Conservation (phyloP, 2,329 filamentous ascomycete species). For the Ceratocystis colombiana region DNA sequence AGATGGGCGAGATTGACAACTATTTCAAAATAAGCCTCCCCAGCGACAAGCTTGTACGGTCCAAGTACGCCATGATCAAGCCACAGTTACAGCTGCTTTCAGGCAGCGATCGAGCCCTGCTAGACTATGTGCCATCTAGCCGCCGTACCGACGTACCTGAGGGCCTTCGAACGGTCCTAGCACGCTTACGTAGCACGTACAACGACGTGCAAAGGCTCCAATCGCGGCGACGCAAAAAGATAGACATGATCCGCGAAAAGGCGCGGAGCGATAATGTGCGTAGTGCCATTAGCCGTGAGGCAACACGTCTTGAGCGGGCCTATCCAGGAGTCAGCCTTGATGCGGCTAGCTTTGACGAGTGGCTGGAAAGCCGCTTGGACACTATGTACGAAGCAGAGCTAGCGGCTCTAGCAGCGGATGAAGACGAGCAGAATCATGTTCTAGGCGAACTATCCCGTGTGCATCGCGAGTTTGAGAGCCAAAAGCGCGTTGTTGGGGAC, state of each 20-base stretch:
- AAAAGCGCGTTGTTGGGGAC: slow-evolving; percentile 55
- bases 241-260: slow-evolving; percentile 68
- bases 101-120: slow-evolving; percentile 67
- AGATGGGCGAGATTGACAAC: slow-evolving; percentile 68
- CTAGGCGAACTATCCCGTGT: slow-evolving; percentile 59
- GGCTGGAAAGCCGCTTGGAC: slow-evolving; percentile 74
- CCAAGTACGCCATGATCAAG: slow-evolving; percentile 69
- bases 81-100: slow-evolving; percentile 64
- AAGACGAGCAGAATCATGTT: slow-evolving; percentile 63
- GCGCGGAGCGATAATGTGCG: slow-evolving; percentile 82
- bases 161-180: slow-evolving; percentile 67
- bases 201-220: slow-evolving; percentile 81
- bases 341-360: slow-evolving; percentile 79
- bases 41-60: slow-evolving; percentile 54
- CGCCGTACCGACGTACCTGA: slow-evolving; percentile 69
- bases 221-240: slow-evolving; percentile 65
- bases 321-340: slow-evolving; percentile 77
- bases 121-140: slow-evolving; percentile 83
- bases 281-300: slow-evolving; percentile 69
- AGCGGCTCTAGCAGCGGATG: slow-evolving; percentile 59
- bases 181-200: slow-evolving; percentile 63
- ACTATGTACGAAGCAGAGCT: slow-evolving; percentile 68
- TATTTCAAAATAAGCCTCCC: slow-evolving; percentile 61
- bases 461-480: slow-evolving; percentile 67
- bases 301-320: slow-evolving; percentile 72